Evolutionary conservation across 2,329 filamentous ascomycete species (phyloP).

Genomic region (Alternaria longipes): DNA sequence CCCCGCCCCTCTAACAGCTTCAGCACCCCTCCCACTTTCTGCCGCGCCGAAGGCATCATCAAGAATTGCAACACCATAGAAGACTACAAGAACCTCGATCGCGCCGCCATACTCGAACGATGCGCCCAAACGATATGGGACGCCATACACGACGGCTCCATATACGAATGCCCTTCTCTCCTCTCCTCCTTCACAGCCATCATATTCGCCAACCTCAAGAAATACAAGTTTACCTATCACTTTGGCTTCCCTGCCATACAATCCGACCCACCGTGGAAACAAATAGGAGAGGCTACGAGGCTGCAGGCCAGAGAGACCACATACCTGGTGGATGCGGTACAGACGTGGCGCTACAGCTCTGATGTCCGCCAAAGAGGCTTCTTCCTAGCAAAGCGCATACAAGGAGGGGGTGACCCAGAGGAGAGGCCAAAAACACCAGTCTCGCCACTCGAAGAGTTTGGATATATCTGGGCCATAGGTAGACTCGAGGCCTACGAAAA

Average conservation of each 20-base stretch:
- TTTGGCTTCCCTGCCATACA: slow-evolving; percentile 95
- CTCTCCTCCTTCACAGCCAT: slow-evolving; percentile 88
- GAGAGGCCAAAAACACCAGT: slow-evolving; percentile 59
- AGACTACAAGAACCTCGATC: slow-evolving; percentile 87
- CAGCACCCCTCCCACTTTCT: slow-evolving; percentile 59
- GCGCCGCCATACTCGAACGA: slow-evolving; percentile 77
- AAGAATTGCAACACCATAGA: slow-evolving; percentile 97
- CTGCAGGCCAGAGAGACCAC: slow-evolving; percentile 77
- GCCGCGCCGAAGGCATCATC: slow-evolving; percentile 90
- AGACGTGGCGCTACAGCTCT: slow-evolving; percentile 85
- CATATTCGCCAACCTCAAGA: slow-evolving; percentile 95
- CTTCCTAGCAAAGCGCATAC: slow-evolving; percentile 86
- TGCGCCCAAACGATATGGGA: slow-evolving; percentile 94
- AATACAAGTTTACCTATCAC: slow-evolving; percentile 98
- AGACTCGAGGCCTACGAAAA: slow-evolving; percentile 80
- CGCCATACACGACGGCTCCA: slow-evolving; percentile 93
- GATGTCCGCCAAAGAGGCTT: slow-evolving; percentile 91
- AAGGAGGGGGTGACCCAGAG: slow-evolving; percentile 40
- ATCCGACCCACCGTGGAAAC: slow-evolving; percentile 83
- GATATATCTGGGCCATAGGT: slow-evolving; percentile 80
- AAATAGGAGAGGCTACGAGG: slow-evolving; percentile 47
- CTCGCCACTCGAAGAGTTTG: slow-evolving; percentile 63
- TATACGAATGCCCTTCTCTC: slow-evolving; percentile 92
- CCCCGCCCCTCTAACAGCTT: slow-evolving; percentile 21
- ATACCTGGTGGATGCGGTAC: slow-evolving; percentile 80